Evolutionary conservation across 1,139 yeast species (phyloP).

Genomic region (Barnettozyma hawaiiensis): DNA sequence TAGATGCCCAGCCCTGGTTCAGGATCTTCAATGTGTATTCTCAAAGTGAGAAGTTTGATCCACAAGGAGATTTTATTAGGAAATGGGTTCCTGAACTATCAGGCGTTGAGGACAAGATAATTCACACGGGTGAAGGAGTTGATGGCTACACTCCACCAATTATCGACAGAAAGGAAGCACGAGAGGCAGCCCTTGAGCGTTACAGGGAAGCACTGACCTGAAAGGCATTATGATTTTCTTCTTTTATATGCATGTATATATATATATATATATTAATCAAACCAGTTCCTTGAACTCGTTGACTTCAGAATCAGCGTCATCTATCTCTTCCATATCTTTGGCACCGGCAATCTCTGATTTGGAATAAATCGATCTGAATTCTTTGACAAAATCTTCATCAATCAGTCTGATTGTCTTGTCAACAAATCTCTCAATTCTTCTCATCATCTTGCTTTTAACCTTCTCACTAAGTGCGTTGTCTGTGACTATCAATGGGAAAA

Average conservation of each 20-base stretch:
- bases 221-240: neutral
- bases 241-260: too few species aligned
- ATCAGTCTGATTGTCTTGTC: neutral
- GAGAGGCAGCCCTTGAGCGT: conserved; percentile 37
- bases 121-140: conserved; percentile 27
- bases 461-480: conserved; percentile 1
- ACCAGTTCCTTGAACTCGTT: conserved; percentile 8
- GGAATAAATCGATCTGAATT: conserved; percentile 2
- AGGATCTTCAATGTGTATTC: conserved; percentile 48
- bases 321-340: conserved; percentile 2
- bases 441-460: neutral
- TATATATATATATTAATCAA: neutral
- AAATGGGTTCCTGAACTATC: conserved; percentile 47
- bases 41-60: conserved; percentile 46
- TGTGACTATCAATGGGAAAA: neutral
- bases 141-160: conserved; percentile 40
- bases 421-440: conserved; percentile 2
- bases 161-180: conserved; percentile 34
- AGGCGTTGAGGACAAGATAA: conserved; percentile 22
- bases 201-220: conserved; percentile 32
- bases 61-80: conserved; percentile 40
- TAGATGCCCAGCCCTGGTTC: conserved; percentile 53
- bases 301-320: conserved; percentile 5
- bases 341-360: conserved; percentile 1
- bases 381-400: neutral